These are phyloP conservation scores for Knoxdaviesia capensis DNA, from an alignment of 2,329 filamentous ascomycete genomes.

Conservation along the genomic window DNA sequence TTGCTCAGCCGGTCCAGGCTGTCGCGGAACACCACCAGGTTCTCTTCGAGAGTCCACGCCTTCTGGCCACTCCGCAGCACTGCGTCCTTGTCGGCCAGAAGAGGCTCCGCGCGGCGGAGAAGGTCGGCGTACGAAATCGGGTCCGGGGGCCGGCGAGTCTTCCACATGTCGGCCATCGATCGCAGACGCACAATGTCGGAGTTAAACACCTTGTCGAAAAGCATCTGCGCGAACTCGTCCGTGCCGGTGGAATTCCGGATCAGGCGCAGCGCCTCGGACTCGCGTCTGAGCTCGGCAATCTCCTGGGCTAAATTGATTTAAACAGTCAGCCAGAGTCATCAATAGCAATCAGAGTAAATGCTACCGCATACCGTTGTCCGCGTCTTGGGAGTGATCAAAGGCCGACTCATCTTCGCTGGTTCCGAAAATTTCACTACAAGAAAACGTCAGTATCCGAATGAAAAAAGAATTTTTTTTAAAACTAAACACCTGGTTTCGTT, in stretches of 20 bases:
- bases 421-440: conserved; percentile 58
- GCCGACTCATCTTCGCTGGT: conserved; percentile 69
- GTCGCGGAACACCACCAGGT: conserved; percentile 68
- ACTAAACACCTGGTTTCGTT: conserved; percentile 8
- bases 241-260: conserved; percentile 70
- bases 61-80: conserved; percentile 48
- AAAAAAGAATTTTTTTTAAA: neutral
- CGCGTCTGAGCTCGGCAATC: conserved; percentile 69
- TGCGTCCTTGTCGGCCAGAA: conserved; percentile 29
- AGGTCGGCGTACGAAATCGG: conserved; percentile 49
- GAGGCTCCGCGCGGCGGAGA: conserved; percentile 26
- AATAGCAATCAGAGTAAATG: too few species aligned
- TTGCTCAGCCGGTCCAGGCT: conserved; percentile 60
- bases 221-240: conserved; percentile 50
- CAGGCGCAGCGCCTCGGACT: conserved; percentile 63
- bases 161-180: conserved; percentile 95
- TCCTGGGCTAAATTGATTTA: conserved; percentile 34
- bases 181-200: conserved; percentile 65
- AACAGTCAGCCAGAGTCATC: too few species aligned
- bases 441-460: too few species aligned
- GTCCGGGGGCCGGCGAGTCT: conserved; percentile 53
- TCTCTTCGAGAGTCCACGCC: conserved; percentile 67
- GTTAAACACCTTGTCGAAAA: conserved; percentile 88
- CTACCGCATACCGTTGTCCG: conserved; percentile 45
- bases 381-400: conserved; percentile 61